Evolutionary conservation across 1,284 basidiomycete species (phyloP).

Genomic region (Ceratobasidium papillatum): DNA sequence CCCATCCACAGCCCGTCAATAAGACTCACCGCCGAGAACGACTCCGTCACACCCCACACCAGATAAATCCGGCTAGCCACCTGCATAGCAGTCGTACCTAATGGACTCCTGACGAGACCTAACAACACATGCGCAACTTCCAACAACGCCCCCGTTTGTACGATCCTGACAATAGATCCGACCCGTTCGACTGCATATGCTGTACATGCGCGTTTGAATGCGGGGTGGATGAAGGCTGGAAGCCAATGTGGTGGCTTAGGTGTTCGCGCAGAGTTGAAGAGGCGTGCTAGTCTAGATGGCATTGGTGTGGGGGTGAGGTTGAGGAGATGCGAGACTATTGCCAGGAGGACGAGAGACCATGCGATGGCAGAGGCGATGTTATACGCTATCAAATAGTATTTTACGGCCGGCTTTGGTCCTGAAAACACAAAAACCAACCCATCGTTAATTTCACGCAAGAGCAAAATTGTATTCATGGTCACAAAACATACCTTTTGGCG

Average conservation of each 20-base stretch:
- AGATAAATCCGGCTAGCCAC: conserved; percentile 87
- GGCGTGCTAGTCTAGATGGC: conserved; percentile 50
- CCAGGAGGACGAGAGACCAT: conserved; percentile 76
- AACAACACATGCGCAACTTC: conserved; percentile 85
- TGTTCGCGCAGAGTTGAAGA: conserved; percentile 47
- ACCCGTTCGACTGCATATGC: conserved; percentile 61
- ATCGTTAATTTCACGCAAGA: background rate
- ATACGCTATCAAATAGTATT: conserved; percentile 77
- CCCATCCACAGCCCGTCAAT: background rate
- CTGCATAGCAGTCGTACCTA: conserved; percentile 86
- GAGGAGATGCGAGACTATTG: conserved; percentile 61
- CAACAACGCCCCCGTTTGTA: conserved; percentile 83
- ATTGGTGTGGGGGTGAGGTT: conserved; percentile 52
- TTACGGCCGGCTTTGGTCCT: conserved; percentile 44
- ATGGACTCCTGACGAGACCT: conserved; percentile 84
- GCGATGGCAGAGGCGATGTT: conserved; percentile 76
- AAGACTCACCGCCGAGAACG: conserved; percentile 56
- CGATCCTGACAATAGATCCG: conserved; percentile 70
- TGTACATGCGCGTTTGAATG: conserved; percentile 59
- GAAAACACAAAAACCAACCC: background rate
- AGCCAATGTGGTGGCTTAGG: conserved; percentile 47
- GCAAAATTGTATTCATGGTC: background rate
- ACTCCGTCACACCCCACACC: conserved; percentile 84
- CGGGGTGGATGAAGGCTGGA: conserved; percentile 42
- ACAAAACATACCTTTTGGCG: background rate